Evolutionary conservation across 78 protist species (phyloP).

Genomic region (Guillardia theta): DNA sequence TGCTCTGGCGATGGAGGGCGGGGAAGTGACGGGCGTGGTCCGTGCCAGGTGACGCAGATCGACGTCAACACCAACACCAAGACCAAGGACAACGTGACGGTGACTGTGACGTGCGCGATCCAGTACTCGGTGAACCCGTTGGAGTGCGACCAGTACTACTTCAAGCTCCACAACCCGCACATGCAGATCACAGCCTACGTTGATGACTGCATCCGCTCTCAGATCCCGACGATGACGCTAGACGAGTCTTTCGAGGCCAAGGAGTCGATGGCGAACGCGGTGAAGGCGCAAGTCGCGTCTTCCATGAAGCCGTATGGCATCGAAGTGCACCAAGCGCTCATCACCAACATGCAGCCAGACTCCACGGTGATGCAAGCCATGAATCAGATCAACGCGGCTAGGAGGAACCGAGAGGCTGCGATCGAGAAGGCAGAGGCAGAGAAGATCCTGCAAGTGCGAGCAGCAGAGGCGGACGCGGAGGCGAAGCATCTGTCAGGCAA

Average conservation of each 20-base stretch:
- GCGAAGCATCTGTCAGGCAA: not conserved
- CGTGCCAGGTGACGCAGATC: not conserved
- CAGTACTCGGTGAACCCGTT: not conserved
- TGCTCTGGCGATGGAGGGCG: too few relatives aligned
- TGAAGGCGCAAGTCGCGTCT: not conserved
- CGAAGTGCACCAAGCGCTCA: too few relatives aligned
- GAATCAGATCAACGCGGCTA: conserved; percentile 10
- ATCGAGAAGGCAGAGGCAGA: not conserved
- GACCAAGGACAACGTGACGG: conserved; percentile 28
- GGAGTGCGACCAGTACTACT: not conserved
- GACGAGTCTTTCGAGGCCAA: not conserved
- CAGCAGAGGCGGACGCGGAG: conserved; percentile 24
- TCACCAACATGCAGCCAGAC: not conserved
- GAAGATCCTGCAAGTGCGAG: not conserved
- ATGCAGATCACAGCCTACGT: not conserved
- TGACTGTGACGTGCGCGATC: not conserved
- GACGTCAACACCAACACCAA: not conserved
- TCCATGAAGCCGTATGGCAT: not conserved
- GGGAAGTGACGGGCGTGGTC: not conserved
- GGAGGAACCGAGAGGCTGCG: not conserved
- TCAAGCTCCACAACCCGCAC: not conserved
- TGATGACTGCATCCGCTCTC: not conserved
- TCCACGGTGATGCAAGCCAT: not conserved
- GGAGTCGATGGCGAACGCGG: not conserved
- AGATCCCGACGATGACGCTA: not conserved